Percentiles rank a stretch among this genome's conserved stretches.
Evolutionary conservation across 164 flowering plant species (phyloP).

Genomic region (Kalanchoe fedtschenkoi): DNA sequence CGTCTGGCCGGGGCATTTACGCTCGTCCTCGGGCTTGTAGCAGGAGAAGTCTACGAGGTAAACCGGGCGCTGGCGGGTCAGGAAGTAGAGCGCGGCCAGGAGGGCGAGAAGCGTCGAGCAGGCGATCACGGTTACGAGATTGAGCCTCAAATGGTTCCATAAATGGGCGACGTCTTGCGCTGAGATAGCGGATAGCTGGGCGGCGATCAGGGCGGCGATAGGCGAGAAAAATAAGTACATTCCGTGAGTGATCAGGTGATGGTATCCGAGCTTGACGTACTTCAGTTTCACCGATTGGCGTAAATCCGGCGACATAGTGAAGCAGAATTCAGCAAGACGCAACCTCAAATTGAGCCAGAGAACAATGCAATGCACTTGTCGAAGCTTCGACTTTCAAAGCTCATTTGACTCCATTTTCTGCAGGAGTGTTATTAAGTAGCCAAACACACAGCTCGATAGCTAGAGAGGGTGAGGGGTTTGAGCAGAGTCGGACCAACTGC

Average conservation of each 20-base stretch:
- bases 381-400: too few relatives aligned
- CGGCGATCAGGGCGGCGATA: background rate
- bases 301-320: slow-evolving; percentile 2
- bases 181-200: slow-evolving; percentile 8
- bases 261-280: slow-evolving; percentile 20
- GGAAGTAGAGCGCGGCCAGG: slow-evolving; percentile 23
- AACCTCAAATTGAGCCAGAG: too few relatives aligned
- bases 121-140: slow-evolving; percentile 9
- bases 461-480: too few relatives aligned
- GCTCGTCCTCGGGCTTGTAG: slow-evolving; percentile 13
- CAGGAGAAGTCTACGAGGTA: slow-evolving; percentile 20
- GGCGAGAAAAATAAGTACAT: slow-evolving; percentile 14
- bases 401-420: too few relatives aligned
- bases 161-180: background rate
- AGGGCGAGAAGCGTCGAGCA: slow-evolving; percentile 15
- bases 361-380: too few relatives aligned
- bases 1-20: background rate
- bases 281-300: slow-evolving; percentile 7
- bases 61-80: slow-evolving; percentile 21
- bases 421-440: too few relatives aligned
- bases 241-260: slow-evolving; percentile 15
- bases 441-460: too few relatives aligned
- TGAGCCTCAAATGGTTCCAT: slow-evolving; percentile 10
- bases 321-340: too few relatives aligned
- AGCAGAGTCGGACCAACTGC: too few relatives aligned